Evolutionary conservation across 1,284 basidiomycete species (phyloP), one percentile per base, ranked within the genome.

Genomic region (Fomes fomentarius): DNA sequence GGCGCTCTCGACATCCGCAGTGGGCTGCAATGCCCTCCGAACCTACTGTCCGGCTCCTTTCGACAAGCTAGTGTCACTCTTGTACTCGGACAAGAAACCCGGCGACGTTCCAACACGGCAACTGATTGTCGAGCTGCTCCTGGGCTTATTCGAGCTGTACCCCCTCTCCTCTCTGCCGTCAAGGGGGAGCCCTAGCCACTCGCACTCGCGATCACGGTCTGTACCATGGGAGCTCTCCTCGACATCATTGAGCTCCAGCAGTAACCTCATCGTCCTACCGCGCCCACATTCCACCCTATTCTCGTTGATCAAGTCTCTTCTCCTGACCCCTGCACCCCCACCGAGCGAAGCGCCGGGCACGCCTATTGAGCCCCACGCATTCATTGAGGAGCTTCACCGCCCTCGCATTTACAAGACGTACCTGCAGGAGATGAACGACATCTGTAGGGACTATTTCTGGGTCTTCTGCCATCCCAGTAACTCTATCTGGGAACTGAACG

Each of bases 361-460:
- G 0, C 83, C 87, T 1, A 68, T 91, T 25, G 84, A 87, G 3
- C 90, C 90, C 0, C 93, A 96, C 64, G 91, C 89, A 22, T 98
- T 99, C 69, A 94, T 98, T 52, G 89, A 91, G 61, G 83, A 83
- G 1, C 76, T 95, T 22, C 94, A 96, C 69, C 78, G 82, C 3
- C 87, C 92, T 0, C 78, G 96, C 40, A 86, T 95, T 43, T 97
- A 94, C 78, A 97, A 94, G 75, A 86, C 87, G 2, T 98, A 96
- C 73, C 76, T 99, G 12, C 84, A 88, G 63, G 96, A 98, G 69
- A 76, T 98, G 33, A 88, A 85, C 9, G 93, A 96, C 61, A 79
- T 96, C 2, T 96, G 95, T 67, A 76, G 94, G 17, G 96, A 99
- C 70, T 98, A 97, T 74, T 98, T 98, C 72, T 98, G 96, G 94